Conservation (phyloP, 352 stramenopile genomes). For the Phytopythium montanum region DNA sequence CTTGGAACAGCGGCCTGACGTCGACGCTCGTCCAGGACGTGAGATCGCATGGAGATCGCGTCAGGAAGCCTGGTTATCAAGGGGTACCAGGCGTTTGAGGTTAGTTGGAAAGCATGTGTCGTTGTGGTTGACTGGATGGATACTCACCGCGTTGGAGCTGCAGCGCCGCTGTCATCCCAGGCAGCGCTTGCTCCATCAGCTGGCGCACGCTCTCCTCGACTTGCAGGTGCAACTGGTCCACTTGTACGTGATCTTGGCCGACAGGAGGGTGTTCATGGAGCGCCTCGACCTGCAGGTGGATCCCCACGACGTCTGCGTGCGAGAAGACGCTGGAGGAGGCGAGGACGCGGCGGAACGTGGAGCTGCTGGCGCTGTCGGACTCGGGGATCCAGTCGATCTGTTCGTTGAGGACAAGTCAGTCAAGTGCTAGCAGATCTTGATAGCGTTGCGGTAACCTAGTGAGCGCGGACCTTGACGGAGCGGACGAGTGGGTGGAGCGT, state of each 20-base stretch:
- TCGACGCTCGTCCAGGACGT: slow-evolving; percentile 18
- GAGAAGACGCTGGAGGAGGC: slow-evolving; percentile 20
- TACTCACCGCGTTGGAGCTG: slow-evolving; percentile 13
- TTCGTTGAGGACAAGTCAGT: background rate
- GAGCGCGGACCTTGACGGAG: slow-evolving; percentile 28
- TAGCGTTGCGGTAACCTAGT: background rate
- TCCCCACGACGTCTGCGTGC: slow-evolving; percentile 20
- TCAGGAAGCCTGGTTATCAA: slow-evolving; percentile 31
- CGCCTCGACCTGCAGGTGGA: slow-evolving; percentile 36
- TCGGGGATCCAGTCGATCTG: slow-evolving; percentile 34
- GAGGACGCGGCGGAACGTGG: slow-evolving; percentile 34
- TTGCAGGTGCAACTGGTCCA: slow-evolving; percentile 5
- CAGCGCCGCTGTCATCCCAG: slow-evolving; percentile 9
- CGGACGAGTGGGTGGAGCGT: slow-evolving; percentile 29
- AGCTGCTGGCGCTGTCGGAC: slow-evolving; percentile 24
- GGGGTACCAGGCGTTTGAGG: background rate
- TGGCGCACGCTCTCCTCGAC: slow-evolving; percentile 34
- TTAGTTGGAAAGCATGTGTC: no score
- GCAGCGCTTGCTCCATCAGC: slow-evolving; percentile 20
- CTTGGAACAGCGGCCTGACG: slow-evolving; percentile 8
- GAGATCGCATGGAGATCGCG: slow-evolving; percentile 34
- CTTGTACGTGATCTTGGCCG: background rate
- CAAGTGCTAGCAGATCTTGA: background rate
- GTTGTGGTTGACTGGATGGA: background rate
- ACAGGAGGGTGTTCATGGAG: slow-evolving; percentile 9